Evolutionary conservation across 768 basidiomycete genomes (phyloP).

Genomic region (Hygrocybe coccinea): DNA sequence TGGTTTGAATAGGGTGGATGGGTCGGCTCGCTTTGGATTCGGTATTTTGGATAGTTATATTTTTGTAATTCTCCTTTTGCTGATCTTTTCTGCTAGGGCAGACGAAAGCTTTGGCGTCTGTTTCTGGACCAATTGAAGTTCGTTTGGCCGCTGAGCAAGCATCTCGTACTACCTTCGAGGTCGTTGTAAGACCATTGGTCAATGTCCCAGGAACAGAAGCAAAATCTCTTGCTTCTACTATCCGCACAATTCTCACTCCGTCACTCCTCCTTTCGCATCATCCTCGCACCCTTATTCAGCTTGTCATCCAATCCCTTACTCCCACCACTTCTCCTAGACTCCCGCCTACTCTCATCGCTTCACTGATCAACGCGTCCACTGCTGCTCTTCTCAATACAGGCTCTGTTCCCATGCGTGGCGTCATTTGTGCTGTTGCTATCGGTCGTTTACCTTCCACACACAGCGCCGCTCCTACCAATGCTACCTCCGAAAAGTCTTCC

Average conservation of each 20-base stretch:
- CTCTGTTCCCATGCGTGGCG: constrained; percentile 69
- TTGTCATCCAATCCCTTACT: constrained; percentile 65
- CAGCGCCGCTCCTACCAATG: constrained; percentile 5
- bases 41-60: constrained; percentile 33
- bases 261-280: constrained; percentile 60
- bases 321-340: constrained; percentile 20
- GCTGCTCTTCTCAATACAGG: constrained; percentile 65
- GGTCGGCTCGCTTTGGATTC: constrained; percentile 68
- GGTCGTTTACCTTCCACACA: constrained; percentile 28
- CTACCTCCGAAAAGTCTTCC: constrained; percentile 11
- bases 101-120: constrained; percentile 55
- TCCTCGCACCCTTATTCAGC: constrained; percentile 70
- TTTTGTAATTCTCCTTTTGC: constrained; percentile 7
- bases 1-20: constrained; percentile 65
- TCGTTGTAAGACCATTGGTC: constrained; percentile 63
- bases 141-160: constrained; percentile 64
- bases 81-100: constrained; percentile 22
- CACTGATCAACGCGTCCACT: constrained; percentile 66
- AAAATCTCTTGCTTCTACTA: constrained; percentile 49
- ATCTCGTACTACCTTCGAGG: constrained; percentile 70
- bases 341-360: constrained; percentile 44
- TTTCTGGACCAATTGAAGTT: constrained; percentile 80
- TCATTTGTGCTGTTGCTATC: constrained; percentile 65
- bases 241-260: constrained; percentile 57
- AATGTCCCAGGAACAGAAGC: constrained; percentile 66